Evolutionary conservation across 2,329 filamentous ascomycete genomes (phyloP), one percentile per base, ranked within the genome.

Genomic region (Stagonosporopsis rhizophila): DNA sequence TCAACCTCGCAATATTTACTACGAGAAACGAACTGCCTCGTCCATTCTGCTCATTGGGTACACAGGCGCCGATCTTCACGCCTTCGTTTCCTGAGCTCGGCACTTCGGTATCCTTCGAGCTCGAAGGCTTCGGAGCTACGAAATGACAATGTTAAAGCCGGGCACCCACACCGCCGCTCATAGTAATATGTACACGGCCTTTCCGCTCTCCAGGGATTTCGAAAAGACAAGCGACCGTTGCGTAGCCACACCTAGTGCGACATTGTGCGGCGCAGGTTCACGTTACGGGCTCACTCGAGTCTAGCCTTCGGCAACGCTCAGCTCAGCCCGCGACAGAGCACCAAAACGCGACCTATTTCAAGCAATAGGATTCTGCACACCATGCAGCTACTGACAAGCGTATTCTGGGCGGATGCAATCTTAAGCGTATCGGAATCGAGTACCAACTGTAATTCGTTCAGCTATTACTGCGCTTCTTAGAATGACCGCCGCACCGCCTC

Each of bases 361-460:
- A 51, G 47, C 35, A 38, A 38, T 19, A 9, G 14, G 23, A 42
- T 47, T 41, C 47, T 30, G 14, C 41, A 12, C 30, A 23, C 4
- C 22, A 44, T 47, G 53, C 42, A 20, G 28, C 37, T 38, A 34
- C 19, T n/a, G 22, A 23, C 39, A 44, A 39, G 28, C 37, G 6
- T 34, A 20, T 22, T 7, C 30, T 27, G 25, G 32, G 44, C 32
- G 9, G 38, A 30, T 30, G 38, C 38, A 41, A n/a, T 22, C 27
- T 41, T 56, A 59, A 52, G 57, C 58, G 56, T 61, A 23, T 44
- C 49, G 52, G 30, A 52, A 57, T 61, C 46, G 38, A 35, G 22
- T 32, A 28, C 11, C 9, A 12, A 25, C 34, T 23, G 25, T 46
- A 17, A 56, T 61, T 64, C 44, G 59, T 34, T 22, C 17, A 39